Conservation (phyloP, 2,329 filamentous ascomycete species). For the Paraphaeosphaeria minitans region DNA sequence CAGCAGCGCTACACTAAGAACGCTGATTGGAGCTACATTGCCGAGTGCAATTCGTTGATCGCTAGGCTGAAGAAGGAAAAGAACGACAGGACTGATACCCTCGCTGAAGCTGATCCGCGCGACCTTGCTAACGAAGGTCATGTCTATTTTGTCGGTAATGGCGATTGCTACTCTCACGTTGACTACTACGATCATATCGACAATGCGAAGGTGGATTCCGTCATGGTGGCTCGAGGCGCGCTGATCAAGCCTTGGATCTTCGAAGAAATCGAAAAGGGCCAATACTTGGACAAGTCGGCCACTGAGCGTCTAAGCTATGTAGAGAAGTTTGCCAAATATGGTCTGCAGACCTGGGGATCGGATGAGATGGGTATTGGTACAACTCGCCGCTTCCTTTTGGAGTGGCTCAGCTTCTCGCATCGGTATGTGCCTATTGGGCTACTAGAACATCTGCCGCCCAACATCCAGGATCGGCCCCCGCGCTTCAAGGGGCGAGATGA, state of each 20-base stretch:
- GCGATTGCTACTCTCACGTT: conserved; percentile 90
- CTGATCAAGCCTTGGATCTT: conserved; percentile 99
- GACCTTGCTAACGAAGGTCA: conserved; percentile 70
- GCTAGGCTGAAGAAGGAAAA: conserved; percentile 75
- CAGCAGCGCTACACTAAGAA: conserved; percentile 91
- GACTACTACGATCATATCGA: conserved; percentile 83
- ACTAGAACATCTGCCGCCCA: conserved; percentile 85
- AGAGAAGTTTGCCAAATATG: conserved; percentile 88
- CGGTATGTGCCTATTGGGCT: conserved; percentile 91
- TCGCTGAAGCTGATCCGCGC: conserved; percentile 74
- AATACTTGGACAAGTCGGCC: conserved; percentile 95
- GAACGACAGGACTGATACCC: conserved; percentile 73
- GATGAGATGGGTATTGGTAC: conserved; percentile 93
- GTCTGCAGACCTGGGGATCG: conserved; percentile 91
- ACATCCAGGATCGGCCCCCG: conserved; percentile 86
- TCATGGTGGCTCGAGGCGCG: conserved; percentile 96
- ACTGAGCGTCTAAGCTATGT: conserved; percentile 83
- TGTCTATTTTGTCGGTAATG: conserved; percentile 93
- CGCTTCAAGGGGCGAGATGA: conserved; percentile 84
- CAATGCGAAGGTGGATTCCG: conserved; percentile 81
- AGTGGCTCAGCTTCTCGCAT: conserved; percentile 93
- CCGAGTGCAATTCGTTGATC: conserved; percentile 84
- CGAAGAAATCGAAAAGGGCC: conserved; percentile 88
- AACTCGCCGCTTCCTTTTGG: conserved; percentile 88
- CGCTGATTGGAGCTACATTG: conserved; percentile 96